Evolutionary conservation across 306 rosid species (phyloP), one percentile per base, ranked within the genome.

Genomic region (Ziziphus jujuba): DNA sequence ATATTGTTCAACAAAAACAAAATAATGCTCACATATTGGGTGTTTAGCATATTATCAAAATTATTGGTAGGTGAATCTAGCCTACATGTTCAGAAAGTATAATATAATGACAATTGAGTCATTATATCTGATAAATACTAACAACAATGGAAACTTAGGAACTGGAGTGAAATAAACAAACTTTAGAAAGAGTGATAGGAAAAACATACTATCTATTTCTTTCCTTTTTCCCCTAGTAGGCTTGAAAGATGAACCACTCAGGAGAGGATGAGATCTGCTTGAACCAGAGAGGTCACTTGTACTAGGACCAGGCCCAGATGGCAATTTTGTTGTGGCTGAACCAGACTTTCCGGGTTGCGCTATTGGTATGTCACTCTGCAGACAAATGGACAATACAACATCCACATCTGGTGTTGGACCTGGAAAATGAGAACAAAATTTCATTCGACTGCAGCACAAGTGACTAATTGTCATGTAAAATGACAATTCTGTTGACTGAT

Each of bases 401-500:
- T 93, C 98, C 70, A 87, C 95, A 49, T 90, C 89, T 34, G 98
- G 98, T 2, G 83, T 83, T 15, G 98, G 98, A 47, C 98, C 98
- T 93, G 95, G 48, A 81, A 84, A 51, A 57, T 40, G 65, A 31
- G 61, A 43, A 76, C 51, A 72, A 61, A 61, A 11, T 40, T 75
- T 79, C 77, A 77, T 31, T 63, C 31, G 61, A 12, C 55, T 8
- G 55, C 10, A 66, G 34, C 21, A 19, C 28, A 60, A 53, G 20
- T 15, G 67, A 76, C 24, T 28, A 19, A 33, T 33, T 19, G 47
- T 40, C 55, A 57, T 17, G 51, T 12, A 47, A 52, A 50, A 20
- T 50, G 55, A 50, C 22, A 50, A 16, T 12, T 12, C 45, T 40
- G 9, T 40, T 40, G 13, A 50, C 55, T 50, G 55, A 17, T 50